Percentiles rank a stretch among this genome's conserved stretches.
These are phyloP conservation scores for Mucor saturninus DNA, from an alignment of 371 early-diverging fungal genomes.

Conservation along the genomic window DNA sequence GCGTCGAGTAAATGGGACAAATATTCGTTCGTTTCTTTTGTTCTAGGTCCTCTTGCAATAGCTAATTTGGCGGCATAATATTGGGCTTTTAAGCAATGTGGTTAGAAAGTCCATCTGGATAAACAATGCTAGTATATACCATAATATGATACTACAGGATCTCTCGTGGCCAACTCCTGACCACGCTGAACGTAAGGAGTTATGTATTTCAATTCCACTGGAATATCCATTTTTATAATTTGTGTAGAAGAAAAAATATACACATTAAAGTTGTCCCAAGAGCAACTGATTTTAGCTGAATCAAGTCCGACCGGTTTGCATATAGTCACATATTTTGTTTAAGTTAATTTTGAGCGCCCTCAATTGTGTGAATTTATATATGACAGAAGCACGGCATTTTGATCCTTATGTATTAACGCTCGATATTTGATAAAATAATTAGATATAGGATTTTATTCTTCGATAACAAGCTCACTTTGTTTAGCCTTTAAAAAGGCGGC, in stretches of 20 bases:
- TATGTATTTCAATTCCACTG: constrained; percentile 80
- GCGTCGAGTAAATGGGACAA: constrained; percentile 72
- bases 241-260: neutral
- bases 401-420: too few species aligned
- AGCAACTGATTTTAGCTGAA: too few species aligned
- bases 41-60: constrained; percentile 64
- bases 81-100: constrained; percentile 59
- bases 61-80: constrained; percentile 90
- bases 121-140: constrained; percentile 55
- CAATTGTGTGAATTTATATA: too few species aligned
- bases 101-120: neutral
- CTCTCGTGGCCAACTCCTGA: constrained; percentile 73
- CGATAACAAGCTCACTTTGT: constrained; percentile 5
- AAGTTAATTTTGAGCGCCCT: too few species aligned
- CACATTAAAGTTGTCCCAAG: neutral
- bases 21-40: constrained; percentile 66
- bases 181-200: constrained; percentile 82
- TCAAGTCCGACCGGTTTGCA: too few species aligned
- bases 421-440: too few species aligned
- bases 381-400: too few species aligned
- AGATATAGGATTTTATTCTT: too few species aligned
- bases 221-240: constrained; percentile 44
- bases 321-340: too few species aligned
- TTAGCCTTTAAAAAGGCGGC: constrained; percentile 40
- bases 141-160: constrained; percentile 91